Conservation (phyloP, 2,329 filamentous ascomycete species). For the Lasiodiplodia citricola region DNA sequence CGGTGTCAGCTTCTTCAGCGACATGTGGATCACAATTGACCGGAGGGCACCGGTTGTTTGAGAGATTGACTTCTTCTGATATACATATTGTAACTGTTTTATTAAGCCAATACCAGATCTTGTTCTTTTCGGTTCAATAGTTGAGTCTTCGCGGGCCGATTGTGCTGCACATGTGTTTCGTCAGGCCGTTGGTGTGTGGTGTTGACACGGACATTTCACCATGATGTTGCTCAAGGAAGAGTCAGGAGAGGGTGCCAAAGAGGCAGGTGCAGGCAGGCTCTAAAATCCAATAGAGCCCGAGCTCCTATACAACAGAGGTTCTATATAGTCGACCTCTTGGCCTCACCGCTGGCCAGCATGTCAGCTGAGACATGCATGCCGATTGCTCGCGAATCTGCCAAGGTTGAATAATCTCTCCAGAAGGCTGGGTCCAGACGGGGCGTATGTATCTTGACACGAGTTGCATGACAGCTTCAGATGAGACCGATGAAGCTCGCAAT, state of each 20-base stretch:
- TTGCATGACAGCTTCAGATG: not conserved
- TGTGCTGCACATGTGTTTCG: not conserved
- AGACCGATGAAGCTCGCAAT: not conserved
- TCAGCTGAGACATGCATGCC: slow-evolving; percentile 6
- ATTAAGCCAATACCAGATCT: slow-evolving; percentile 16
- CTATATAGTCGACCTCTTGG: not conserved
- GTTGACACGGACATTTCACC: not conserved
- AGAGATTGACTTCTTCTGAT: slow-evolving; percentile 14
- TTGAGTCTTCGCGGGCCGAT: not conserved
- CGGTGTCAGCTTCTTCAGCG: slow-evolving; percentile 49
- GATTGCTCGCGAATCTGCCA: slow-evolving; percentile 4
- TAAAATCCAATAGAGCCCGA: slow-evolving; percentile 15
- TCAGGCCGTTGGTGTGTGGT: not conserved
- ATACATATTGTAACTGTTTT: slow-evolving; percentile 9
- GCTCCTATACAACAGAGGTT: slow-evolving; percentile 3
- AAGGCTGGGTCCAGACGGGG: not conserved
- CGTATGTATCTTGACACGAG: not conserved
- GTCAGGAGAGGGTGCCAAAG: not conserved
- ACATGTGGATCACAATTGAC: slow-evolving; percentile 48
- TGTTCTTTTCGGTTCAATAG: not conserved
- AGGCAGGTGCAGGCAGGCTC: slow-evolving; percentile 8
- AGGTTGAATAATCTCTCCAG: not conserved
- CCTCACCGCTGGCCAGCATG: not conserved
- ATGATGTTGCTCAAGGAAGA: not conserved
- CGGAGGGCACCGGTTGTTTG: slow-evolving; percentile 27